These are phyloP conservation scores for Colletotrichum lentis DNA, from an alignment of 2,329 filamentous ascomycete genomes.

Conservation along the genomic window DNA sequence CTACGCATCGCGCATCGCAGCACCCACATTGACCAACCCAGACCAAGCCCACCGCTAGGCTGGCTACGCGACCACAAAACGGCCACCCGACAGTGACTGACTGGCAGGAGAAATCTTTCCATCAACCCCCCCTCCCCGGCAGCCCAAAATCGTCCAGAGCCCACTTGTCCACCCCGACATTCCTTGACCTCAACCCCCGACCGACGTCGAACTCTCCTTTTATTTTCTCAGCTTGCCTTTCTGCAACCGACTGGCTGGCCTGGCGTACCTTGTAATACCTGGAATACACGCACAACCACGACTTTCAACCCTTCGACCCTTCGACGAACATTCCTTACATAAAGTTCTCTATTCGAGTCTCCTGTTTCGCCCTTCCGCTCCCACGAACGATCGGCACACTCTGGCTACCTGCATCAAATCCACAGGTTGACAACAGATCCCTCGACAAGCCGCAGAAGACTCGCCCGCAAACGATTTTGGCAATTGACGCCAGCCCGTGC, in stretches of 20 bases:
- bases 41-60: slow-evolving; percentile 31
- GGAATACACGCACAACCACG: slow-evolving; percentile 27
- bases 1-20: slow-evolving; percentile 35
- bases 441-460: slow-evolving; percentile 15
- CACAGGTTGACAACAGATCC: slow-evolving; percentile 16
- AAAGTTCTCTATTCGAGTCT: slow-evolving; percentile 9
- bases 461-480: slow-evolving; percentile 5
- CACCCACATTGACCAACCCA: slow-evolving; percentile 32
- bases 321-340: slow-evolving; percentile 37
- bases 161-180: slow-evolving; percentile 39
- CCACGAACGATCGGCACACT: slow-evolving; percentile 11
- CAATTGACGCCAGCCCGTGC: slow-evolving; percentile 21
- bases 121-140: slow-evolving; percentile 18
- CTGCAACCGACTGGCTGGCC: slow-evolving; percentile 29
- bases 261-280: slow-evolving; percentile 40
- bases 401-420: slow-evolving; percentile 18
- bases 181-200: slow-evolving; percentile 39
- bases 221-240: slow-evolving; percentile 35
- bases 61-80: slow-evolving; percentile 33
- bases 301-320: slow-evolving; percentile 26
- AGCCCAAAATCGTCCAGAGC: slow-evolving; percentile 31
- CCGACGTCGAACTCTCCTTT: slow-evolving; percentile 36
- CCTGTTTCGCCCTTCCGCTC: slow-evolving; percentile 28
- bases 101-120: slow-evolving; percentile 37
- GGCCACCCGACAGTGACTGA: slow-evolving; percentile 35